phyloP scores from a whole-genome alignment of 148 eudicot genomes.

The Salicornia ramosissima region DNA sequence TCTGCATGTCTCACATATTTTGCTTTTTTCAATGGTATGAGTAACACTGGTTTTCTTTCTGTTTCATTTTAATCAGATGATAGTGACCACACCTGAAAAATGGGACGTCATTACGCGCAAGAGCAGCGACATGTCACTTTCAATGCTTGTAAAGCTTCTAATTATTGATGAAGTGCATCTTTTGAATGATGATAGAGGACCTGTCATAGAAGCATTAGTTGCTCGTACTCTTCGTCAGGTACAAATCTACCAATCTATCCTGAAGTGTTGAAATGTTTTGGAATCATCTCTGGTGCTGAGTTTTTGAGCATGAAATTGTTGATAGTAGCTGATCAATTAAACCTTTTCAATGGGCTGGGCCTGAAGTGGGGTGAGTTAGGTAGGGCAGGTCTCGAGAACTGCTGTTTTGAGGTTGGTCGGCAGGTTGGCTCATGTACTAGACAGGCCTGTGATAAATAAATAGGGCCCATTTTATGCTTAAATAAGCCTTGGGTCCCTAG shows the following conservation, averaged over 20 bases:
- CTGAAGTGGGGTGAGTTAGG: too few species aligned
- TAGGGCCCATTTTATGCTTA: too few species aligned
- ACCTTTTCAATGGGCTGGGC: background rate
- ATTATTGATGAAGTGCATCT: slow-evolving; percentile 99
- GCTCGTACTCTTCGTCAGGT: slow-evolving; percentile 99
- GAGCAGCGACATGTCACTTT: slow-evolving; percentile 97
- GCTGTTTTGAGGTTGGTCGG: too few species aligned
- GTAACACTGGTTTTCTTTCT: slow-evolving; percentile 7
- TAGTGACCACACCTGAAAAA: slow-evolving; percentile 98
- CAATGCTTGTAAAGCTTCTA: slow-evolving; percentile 91
- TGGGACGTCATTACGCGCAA: slow-evolving; percentile 99
- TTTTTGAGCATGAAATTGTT: background rate
- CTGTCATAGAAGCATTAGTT: slow-evolving; percentile 97
- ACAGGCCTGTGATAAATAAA: too few species aligned
- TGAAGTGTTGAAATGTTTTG: background rate
- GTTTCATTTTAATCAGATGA: slow-evolving; percentile 57
- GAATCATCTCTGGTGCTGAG: background rate
- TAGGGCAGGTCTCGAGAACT: too few species aligned
- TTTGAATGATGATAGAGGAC: slow-evolving; percentile 95
- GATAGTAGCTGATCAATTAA: background rate
- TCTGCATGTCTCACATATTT: slow-evolving; percentile 3
- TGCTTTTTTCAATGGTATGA: background rate
- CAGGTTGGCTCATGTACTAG: too few species aligned
- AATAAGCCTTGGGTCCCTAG: too few species aligned
- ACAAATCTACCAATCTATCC: background rate